phyloP scores from a whole-genome alignment of 306 rosid genomes.

The Vigna angularis region DNA sequence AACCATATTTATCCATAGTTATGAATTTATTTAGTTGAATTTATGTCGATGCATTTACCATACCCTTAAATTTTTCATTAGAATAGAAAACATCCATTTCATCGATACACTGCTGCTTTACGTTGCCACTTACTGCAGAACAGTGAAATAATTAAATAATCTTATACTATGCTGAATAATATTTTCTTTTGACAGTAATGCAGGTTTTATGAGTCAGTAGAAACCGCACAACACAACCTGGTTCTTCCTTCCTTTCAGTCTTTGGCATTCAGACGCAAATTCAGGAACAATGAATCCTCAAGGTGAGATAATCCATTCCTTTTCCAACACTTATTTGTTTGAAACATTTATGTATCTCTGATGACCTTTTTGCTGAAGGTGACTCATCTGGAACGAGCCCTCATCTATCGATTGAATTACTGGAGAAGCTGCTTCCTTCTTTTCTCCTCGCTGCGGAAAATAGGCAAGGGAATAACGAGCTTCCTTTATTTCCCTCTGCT shows the following conservation, averaged over 20 bases:
- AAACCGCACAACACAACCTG: not conserved
- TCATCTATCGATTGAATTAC: not conserved
- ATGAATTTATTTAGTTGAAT: too few relatives aligned
- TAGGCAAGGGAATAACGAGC: not conserved
- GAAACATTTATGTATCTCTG: not conserved
- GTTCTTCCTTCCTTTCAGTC: not conserved
- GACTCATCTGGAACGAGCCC: not conserved
- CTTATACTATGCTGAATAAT: not conserved
- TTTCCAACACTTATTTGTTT: not conserved
- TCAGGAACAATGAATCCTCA: slow-evolving; percentile 32
- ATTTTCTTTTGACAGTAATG: not conserved
- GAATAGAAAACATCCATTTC: too few relatives aligned
- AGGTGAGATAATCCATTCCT: slow-evolving; percentile 24
- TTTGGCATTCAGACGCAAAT: slow-evolving; percentile 6
- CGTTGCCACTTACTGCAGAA: not conserved
- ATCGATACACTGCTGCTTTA: not conserved
- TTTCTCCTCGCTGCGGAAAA: not conserved
- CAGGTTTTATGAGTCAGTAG: slow-evolving; percentile 8
- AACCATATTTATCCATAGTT: too few relatives aligned
- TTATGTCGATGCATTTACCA: too few relatives aligned
- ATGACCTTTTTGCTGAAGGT: slow-evolving; percentile 11
- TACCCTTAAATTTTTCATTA: too few relatives aligned
- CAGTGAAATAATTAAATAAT: not conserved
- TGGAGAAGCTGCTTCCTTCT: not conserved
- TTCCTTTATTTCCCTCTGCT: not conserved